Evolutionary conservation across 768 basidiomycete species (phyloP).

Genomic region (Boletus reticuloceps): DNA sequence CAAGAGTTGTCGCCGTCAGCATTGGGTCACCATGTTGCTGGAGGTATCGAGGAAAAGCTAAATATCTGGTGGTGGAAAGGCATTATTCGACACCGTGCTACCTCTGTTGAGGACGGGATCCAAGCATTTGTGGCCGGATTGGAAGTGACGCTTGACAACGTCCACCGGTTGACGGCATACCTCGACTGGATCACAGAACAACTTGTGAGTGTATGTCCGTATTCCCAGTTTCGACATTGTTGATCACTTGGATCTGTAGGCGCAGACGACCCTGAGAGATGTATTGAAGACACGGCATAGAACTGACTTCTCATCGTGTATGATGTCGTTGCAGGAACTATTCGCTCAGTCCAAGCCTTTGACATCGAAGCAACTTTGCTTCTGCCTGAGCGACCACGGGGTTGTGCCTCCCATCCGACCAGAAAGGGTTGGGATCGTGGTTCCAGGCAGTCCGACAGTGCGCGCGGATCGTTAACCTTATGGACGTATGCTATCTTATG

Average conservation of each 20-base stretch:
- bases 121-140: conserved; percentile 17
- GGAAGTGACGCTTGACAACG: conserved; percentile 19
- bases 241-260: conserved; percentile 15
- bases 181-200: conserved; percentile 29
- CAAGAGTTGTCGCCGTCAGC: conserved; percentile 6
- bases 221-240: not conserved
- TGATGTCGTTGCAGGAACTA: conserved; percentile 18
- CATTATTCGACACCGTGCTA: not conserved
- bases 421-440: conserved; percentile 13
- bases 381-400: conserved; percentile 1
- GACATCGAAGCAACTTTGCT: conserved; percentile 6
- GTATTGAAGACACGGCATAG: conserved; percentile 1
- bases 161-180: conserved; percentile 20
- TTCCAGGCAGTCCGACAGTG: conserved; percentile 24
- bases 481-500: conserved; percentile 11
- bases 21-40: not conserved
- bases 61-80: conserved; percentile 9
- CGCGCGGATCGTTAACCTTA: conserved; percentile 15
- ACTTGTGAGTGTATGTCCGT: conserved; percentile 15
- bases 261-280: conserved; percentile 16
- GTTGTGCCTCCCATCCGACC: not conserved
- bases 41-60: not conserved
- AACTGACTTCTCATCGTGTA: conserved; percentile 15
- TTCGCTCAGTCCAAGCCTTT: conserved; percentile 16
- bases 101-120: conserved; percentile 8